Conservation (phyloP, 176 grass and related monocot species). For the Aegilops tauschii region DNA sequence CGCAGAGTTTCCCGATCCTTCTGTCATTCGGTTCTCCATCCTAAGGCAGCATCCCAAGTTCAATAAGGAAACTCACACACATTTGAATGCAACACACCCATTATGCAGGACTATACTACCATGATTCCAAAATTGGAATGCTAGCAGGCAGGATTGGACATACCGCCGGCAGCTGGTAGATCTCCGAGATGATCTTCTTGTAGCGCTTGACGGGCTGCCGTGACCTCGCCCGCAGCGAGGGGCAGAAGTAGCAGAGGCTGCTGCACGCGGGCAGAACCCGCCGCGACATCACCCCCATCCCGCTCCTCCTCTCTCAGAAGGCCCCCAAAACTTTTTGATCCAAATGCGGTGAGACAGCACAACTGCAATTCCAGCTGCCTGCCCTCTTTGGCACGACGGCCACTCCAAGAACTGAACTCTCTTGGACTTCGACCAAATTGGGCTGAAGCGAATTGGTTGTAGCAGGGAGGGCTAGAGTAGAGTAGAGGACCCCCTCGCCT, state of each 20-base stretch:
- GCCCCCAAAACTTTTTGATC: background rate
- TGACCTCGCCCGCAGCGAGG: constrained; percentile 67
- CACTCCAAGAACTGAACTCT: background rate
- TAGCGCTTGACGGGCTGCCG: constrained; percentile 92
- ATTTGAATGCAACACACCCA: background rate
- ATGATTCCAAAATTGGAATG: background rate
- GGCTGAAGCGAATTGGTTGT: background rate
- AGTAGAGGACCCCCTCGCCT: background rate
- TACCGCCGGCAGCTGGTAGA: constrained; percentile 71
- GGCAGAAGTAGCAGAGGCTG: constrained; percentile 91
- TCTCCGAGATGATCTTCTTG: constrained; percentile 79
- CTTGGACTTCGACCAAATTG: background rate
- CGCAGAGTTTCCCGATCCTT: constrained; percentile 84
- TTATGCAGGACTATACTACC: background rate
- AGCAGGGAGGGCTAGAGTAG: background rate
- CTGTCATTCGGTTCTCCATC: constrained; percentile 91
- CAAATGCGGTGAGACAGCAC: background rate
- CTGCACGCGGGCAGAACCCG: constrained; percentile 83
- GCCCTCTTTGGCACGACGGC: background rate
- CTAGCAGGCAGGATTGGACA: background rate
- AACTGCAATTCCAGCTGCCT: background rate
- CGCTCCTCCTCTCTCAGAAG: background rate
- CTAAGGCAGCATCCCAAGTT: constrained; percentile 35
- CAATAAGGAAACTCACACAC: background rate
- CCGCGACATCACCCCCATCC: constrained; percentile 87